Conservation (phyloP, 441 rosid species). For the Isatis lusitanica region DNA sequence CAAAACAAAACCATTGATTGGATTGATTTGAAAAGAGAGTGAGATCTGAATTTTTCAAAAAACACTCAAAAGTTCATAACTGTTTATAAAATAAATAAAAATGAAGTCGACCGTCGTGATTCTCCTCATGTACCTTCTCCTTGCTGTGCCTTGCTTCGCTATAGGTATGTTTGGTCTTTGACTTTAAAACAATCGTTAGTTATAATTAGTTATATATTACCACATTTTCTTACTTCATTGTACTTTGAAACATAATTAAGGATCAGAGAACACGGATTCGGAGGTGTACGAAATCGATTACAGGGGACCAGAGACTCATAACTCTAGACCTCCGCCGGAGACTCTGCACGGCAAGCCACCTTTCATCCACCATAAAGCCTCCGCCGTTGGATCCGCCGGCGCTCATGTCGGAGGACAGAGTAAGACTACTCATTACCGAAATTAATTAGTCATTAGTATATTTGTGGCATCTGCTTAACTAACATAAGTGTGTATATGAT, state of each 20-base stretch:
- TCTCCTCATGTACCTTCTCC: constrained; percentile 19
- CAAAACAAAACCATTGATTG: constrained; percentile 27
- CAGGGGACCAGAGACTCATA: constrained; percentile 43
- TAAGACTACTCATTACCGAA: constrained; percentile 6
- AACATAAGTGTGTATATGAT: neutral
- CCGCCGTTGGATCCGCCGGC: constrained; percentile 24
- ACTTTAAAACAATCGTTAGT: neutral
- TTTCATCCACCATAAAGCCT: constrained; percentile 36
- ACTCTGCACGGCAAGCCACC: constrained; percentile 36
- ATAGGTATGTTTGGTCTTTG: constrained; percentile 17
- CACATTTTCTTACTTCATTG: neutral
- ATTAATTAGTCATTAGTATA: neutral
- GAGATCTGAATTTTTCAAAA: neutral
- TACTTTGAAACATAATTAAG: constrained; percentile 5
- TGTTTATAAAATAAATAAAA: neutral
- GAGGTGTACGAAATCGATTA: constrained; percentile 40
- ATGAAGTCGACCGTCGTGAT: constrained; percentile 32
- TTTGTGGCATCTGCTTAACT: neutral
- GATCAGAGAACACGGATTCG: constrained; percentile 22
- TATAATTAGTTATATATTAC: neutral
- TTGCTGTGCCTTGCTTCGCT: constrained; percentile 23
- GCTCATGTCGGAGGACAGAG: constrained; percentile 32
- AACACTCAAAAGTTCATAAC: neutral
- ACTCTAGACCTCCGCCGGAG: constrained; percentile 38
- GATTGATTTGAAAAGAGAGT: neutral